phyloP scores from a whole-genome alignment of 164 flowering plant species.

The Brasenia schreberi region DNA sequence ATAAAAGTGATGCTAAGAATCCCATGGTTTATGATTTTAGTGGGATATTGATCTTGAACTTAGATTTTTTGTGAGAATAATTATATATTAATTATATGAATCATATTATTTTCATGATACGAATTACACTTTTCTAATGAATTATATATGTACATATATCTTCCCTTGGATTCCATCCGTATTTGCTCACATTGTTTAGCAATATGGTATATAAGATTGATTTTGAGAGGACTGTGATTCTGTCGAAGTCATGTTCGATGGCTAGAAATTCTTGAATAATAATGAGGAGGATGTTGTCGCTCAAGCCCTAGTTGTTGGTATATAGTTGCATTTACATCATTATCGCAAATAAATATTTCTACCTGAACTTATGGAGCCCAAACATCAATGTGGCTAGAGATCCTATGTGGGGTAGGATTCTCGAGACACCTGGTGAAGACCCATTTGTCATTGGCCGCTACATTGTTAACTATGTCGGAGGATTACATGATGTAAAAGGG shows the following conservation, averaged over 20 bases:
- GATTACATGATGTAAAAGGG: constrained; percentile 37
- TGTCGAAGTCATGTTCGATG: constrained; percentile 12
- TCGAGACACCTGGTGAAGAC: constrained; percentile 82
- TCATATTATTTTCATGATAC: too few relatives aligned
- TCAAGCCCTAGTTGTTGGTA: constrained; percentile 21
- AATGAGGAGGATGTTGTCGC: constrained; percentile 36
- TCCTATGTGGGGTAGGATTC: constrained; percentile 80
- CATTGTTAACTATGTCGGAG: constrained; percentile 51
- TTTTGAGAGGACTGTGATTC: constrained; percentile 19
- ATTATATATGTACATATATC: too few relatives aligned
- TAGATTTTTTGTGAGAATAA: too few relatives aligned
- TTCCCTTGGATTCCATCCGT: too few relatives aligned
- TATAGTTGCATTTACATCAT: neutral
- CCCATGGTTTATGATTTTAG: too few relatives aligned
- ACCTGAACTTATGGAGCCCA: constrained; percentile 21
- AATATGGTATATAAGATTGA: too few relatives aligned
- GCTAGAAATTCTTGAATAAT: constrained; percentile 14
- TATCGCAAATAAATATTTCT: constrained; percentile 5
- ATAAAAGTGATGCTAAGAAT: too few relatives aligned
- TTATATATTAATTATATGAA: too few relatives aligned
- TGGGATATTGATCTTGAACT: too few relatives aligned
- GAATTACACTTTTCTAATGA: too few relatives aligned
- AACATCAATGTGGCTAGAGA: constrained; percentile 67
- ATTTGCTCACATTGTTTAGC: neutral
- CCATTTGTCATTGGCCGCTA: constrained; percentile 40